Evolutionary conservation across 805 yeast genomes (phyloP).

Genomic region (Wickerhamomyces ciferrii): DNA sequence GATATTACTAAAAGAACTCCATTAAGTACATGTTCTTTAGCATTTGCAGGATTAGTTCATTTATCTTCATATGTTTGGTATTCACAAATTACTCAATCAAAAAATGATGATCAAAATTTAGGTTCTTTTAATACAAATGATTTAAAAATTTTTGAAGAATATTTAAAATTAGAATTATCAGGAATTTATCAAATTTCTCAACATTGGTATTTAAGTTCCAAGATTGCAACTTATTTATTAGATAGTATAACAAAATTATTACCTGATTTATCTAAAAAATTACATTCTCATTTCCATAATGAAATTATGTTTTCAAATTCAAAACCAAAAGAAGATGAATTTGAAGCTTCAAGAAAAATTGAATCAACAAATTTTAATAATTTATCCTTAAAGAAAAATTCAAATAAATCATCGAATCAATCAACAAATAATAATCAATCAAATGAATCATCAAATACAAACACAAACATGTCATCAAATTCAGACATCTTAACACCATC

Average conservation of each 20-base stretch:
- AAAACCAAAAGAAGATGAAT: neutral
- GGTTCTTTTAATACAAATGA: conserved; percentile 26
- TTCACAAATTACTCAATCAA: conserved; percentile 28
- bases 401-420: neutral
- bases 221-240: conserved; percentile 39
- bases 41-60: conserved; percentile 47
- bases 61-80: conserved; percentile 50
- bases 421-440: neutral
- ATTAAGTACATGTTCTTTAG: conserved; percentile 46
- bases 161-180: conserved; percentile 41
- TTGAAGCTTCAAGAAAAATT: neutral
- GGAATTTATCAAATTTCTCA: conserved; percentile 43
- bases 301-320: conserved; percentile 1
- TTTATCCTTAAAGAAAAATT: neutral
- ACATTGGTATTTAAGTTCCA: conserved; percentile 48
- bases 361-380: neutral
- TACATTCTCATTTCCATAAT: conserved; percentile 26
- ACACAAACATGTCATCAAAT: neutral
- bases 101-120: conserved; percentile 5
- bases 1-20: conserved; percentile 42
- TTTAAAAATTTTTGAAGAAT: conserved; percentile 39
- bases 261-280: conserved; percentile 33
- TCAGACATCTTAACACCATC: neutral
- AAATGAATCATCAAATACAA: neutral
- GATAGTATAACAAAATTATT: conserved; percentile 38